These are phyloP conservation scores for Fusarium paranaense DNA, from an alignment of 2,329 filamentous ascomycete species.

Conservation along the genomic window DNA sequence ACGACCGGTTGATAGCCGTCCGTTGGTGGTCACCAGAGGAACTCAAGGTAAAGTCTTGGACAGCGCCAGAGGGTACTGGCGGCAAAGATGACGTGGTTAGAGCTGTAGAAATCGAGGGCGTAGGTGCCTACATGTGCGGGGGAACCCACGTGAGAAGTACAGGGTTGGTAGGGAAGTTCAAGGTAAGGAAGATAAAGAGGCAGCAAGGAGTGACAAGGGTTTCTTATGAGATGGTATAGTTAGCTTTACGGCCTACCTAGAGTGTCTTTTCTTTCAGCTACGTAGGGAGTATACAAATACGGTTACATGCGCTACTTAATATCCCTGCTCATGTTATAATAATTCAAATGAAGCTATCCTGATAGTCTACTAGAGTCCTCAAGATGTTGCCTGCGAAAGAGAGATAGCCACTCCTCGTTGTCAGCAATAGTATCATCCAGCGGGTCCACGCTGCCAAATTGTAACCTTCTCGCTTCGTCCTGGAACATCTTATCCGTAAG, in stretches of 20 bases:
- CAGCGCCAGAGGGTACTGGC: too few species aligned
- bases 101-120: not conserved
- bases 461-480: not conserved
- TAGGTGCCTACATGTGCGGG: not conserved
- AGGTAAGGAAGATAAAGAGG: not conserved
- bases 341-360: not conserved
- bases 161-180: not conserved
- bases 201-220: not conserved
- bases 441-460: not conserved
- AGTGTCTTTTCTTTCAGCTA: too few species aligned
- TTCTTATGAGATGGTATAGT: not conserved
- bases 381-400: not conserved
- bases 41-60: too few species aligned
- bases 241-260: too few species aligned
- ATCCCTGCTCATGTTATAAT: too few species aligned
- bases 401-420: not conserved
- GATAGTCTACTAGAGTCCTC: not conserved
- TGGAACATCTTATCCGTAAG: slow-evolving; percentile 42
- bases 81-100: too few species aligned
- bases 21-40: too few species aligned
- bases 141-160: not conserved
- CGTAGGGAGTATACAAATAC: too few species aligned
- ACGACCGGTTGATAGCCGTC: too few species aligned
- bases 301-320: too few species aligned
- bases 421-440: not conserved